Base-by-base conservation (phyloP, 257 asterid species). In the Salvia hispanica region DNA sequence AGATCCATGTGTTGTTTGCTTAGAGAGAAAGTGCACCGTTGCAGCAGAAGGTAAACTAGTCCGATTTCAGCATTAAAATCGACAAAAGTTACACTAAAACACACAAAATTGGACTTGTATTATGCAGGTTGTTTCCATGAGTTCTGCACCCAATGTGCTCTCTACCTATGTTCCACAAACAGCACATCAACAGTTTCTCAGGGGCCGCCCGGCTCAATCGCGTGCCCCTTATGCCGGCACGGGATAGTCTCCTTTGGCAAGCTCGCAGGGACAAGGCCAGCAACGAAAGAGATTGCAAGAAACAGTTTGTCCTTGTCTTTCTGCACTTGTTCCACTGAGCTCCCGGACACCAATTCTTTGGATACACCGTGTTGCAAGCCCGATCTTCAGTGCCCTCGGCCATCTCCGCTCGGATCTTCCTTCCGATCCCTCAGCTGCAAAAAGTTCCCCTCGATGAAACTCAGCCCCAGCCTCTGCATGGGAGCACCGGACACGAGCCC, bases 1-100 rank as follows among this genome's bases (percentile, higher is more conserved):
- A 48, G 97, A 90, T 72, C 97, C 97, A 3, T 90, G 97, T 59
- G 97, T 84, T 53, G 97, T 90, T 80, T 90, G 97, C 79, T 80
- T 90, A 74, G 97, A 90, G 77, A 81, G 95, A 62, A 80, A 78
- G 80, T 90, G 97, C 79, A 79, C 96, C 13, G 95, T 90, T 70
- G 92, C 95, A 55, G 97, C 97, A 58, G 91, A 86, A 78, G 97
- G 97, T 90, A 84, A 25, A 25, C 31, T 25, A 25, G 31, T 25
- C 31, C 31, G 31, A 25, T 25, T 25, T 25, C 14, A 47, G 9
- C 9, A n/a, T 66, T 0, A 66, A 25, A 54, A 39, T 54, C 14
- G 9, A n/a, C 55, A 42, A 15, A 33, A 9, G 15, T 33, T 37
- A 10, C 43, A 21, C 15, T 25, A 2, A 1, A 21, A 25, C 10